Evolutionary conservation across 805 yeast species (phyloP).

Genomic region (Cyberlindnera samutprakarnensis): DNA sequence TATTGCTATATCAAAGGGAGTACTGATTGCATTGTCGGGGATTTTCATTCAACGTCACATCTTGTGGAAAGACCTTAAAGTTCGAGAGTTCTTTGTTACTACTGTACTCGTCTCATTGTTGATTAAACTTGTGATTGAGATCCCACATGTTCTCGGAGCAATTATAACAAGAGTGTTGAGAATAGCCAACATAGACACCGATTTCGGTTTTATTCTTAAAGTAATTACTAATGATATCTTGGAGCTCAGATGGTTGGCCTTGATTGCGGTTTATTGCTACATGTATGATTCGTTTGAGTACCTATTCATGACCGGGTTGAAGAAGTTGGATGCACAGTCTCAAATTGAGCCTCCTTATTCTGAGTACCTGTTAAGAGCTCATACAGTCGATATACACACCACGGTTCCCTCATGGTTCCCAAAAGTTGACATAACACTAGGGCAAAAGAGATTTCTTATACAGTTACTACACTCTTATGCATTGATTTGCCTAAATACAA

Average conservation of each 20-base stretch:
- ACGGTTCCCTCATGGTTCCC: constrained; percentile 3
- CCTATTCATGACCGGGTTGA: neutral
- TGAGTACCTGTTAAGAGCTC: neutral
- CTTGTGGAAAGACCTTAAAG: no score
- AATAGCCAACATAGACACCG: neutral
- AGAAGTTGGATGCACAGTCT: neutral
- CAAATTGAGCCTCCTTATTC: neutral
- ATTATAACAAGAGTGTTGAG: neutral
- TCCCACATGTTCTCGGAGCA: constrained; percentile 1
- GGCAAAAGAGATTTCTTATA: no score
- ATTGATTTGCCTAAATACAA: neutral
- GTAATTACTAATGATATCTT: neutral
- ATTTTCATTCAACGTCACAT: constrained; percentile 12
- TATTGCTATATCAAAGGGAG: constrained; percentile 11
- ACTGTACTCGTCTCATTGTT: constrained; percentile 9
- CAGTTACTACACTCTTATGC: constrained; percentile 3
- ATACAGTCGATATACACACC: constrained; percentile 1
- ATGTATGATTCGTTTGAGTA: constrained; percentile 2
- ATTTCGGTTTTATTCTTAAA: neutral
- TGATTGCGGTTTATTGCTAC: constrained; percentile 3
- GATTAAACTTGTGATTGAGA: constrained; percentile 1
- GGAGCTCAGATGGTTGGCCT: constrained; percentile 2
- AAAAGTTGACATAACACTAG: neutral
- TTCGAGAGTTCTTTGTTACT: constrained; percentile 3
- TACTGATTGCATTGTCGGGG: constrained; percentile 13